Evolutionary conservation across 768 basidiomycete genomes (phyloP), one percentile per base, ranked within the genome.

Genomic region (Gloeopeniophorella convolvens): DNA sequence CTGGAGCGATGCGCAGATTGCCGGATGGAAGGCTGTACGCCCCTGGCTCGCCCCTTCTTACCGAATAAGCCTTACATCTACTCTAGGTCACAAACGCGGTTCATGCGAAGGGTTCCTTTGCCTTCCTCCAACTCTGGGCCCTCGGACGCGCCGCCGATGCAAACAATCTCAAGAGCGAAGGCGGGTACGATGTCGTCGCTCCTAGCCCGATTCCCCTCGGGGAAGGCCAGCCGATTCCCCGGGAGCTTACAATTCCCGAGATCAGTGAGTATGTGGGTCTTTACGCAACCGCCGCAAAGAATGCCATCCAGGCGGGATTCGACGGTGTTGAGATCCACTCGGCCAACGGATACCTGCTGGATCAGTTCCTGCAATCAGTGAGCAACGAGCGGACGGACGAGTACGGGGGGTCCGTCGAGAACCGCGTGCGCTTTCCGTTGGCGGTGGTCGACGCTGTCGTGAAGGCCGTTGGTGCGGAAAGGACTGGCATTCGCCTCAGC

Each of bases 101-200:
- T 0, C 83, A 85, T 58, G 72, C 70, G 3, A 70, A 74, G 39
- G 72, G 72, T 3, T 76, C 71, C 0, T 72, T 66, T 61, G 74
- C 83, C 21, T 80, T 68, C 60, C 48, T 74, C 23, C 82, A 84
- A 60, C 70, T 81, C 1, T 79, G 80, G 71, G 80, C 81, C 1
- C 59, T 78, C 2, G 82, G 78, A 0, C 72, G 78, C 2, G 58
- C 66, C 0, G 74, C 73, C 4, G 42, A 60, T 20, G 53, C 63
- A 16, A 55, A 59, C 0, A 40, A 67, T 30, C 64, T 82, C 0
- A 57, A 56, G 5, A 59, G 70, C 42, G 70, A 73, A 40, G 65
- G 69, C 3, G 55, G 54, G 41, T 66, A 65, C 8, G 45, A 47
- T 10, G 2, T 53, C 23, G 41, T 53, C 9, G 40, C 9, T 3